phyloP scores from a whole-genome alignment of 495 filamentous ascomycete species.

The Xylaria scruposa region DNA sequence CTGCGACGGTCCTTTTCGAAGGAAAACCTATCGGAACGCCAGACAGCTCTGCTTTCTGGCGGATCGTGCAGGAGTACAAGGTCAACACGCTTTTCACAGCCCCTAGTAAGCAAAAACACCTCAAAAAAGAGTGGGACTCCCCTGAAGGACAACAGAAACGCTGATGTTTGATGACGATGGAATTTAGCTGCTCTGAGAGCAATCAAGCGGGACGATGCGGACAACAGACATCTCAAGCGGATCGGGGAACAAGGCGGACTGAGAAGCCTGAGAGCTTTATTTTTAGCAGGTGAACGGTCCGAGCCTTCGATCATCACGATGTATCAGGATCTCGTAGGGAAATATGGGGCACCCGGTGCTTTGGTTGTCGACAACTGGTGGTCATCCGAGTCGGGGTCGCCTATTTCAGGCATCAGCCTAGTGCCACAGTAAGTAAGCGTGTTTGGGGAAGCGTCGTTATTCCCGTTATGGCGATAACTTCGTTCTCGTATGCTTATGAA shows the following conservation, averaged over 20 bases:
- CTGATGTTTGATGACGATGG: not conserved
- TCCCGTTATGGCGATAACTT: not conserved
- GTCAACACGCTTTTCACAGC: constrained; percentile 87
- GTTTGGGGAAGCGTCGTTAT: not conserved
- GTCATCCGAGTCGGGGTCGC: constrained; percentile 90
- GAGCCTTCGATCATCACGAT: constrained; percentile 84
- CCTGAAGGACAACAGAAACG: not conserved
- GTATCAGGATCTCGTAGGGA: constrained; percentile 73
- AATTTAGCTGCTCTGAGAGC: constrained; percentile 72
- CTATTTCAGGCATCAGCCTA: constrained; percentile 83
- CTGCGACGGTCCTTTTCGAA: constrained; percentile 87
- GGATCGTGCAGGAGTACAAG: constrained; percentile 81
- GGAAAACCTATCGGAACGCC: constrained; percentile 93
- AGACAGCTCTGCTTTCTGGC: constrained; percentile 85
- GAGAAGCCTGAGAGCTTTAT: constrained; percentile 71
- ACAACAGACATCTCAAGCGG: constrained; percentile 66
- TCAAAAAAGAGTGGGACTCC: not conserved
- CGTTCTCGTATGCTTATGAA: not conserved
- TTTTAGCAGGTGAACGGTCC: constrained; percentile 87
- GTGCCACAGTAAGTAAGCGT: constrained; percentile 47
- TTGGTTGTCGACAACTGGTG: constrained; percentile 94
- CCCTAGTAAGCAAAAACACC: constrained; percentile 58
- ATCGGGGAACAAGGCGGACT: constrained; percentile 71
- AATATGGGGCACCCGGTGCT: constrained; percentile 67
- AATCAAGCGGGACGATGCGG: constrained; percentile 83